Evolutionary conservation across 768 basidiomycete genomes (phyloP), one percentile per base, ranked within the genome.

Genomic region (Lentinula lateritia): DNA sequence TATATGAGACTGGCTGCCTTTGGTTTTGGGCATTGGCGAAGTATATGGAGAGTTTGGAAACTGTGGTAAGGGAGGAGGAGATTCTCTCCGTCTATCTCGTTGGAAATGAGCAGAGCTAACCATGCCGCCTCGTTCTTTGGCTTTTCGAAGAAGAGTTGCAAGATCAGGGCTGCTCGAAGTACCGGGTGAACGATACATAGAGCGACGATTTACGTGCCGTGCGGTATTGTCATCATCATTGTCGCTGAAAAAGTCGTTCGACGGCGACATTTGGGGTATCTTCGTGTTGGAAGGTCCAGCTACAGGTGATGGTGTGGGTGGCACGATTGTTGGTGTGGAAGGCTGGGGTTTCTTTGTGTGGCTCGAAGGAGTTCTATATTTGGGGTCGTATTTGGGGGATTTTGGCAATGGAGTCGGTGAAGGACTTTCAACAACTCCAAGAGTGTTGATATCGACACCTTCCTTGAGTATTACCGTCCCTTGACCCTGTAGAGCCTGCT

Each of bases 121-220:
- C 43, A 77, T 74, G 0, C 77, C 81, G 18, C 84, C 84, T 54
- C 82, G 77, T 67, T 89, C 89, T 73, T 88, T 92, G 15, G 91
- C 89, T 74, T 94, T 95, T 63, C 88, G 82, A 58, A 95, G 72
- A 58, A 97, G 80, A 9, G 92, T 94, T 4, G 92, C 92, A 20
- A 97, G 80, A 74, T 98, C 95, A 32, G 95, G 95, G 69, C 90
- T 93, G 67, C 90, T 92, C 38, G 93, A 90, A 7, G 93, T 95
- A 46, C 93, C 95, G 10, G 90, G 82, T 18, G 91, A 89, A 61
- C 95, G 82, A 71, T 94, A 95, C 77, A 97, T 84, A 64, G 90
- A 92, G 54, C 92, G 83, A 50, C 92, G 83, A 71, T 90, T 90
- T 7, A 83, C 84, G 67, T 88, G 86, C 68, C 84, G 80, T 66